A percentile compares a stretch with the other conserved stretches of the same genome.
Conservation (phyloP, 345 rosid genomes). For the Eucalyptus sp. region DNA sequence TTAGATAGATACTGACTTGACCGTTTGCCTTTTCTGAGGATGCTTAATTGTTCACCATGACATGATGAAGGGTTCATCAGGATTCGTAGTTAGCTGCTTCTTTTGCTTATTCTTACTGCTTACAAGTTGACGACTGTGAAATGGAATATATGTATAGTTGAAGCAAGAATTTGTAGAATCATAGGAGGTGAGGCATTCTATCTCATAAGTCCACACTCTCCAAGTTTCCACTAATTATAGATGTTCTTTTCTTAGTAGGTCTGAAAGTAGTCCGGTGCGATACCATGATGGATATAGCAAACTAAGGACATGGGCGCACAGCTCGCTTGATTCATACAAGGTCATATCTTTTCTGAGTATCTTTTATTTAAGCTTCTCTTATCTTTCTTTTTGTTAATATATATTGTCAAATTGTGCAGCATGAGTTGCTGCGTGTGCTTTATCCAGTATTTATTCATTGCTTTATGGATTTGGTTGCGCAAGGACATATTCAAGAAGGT, state of each 20-base stretch:
- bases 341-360: slow-evolving; percentile 7
- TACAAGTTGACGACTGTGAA: neutral
- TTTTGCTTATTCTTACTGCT: neutral
- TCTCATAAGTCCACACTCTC: neutral
- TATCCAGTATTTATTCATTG: slow-evolving; percentile 93
- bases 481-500: slow-evolving; percentile 83
- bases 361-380: neutral
- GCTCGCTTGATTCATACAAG: slow-evolving; percentile 85
- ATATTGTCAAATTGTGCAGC: slow-evolving; percentile 37
- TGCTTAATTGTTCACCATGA: neutral
- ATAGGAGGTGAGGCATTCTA: neutral
- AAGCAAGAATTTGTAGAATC: neutral
- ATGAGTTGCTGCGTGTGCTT: slow-evolving; percentile 89
- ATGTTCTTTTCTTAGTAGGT: slow-evolving; percentile 13
- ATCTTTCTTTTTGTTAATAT: neutral
- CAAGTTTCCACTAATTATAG: neutral
- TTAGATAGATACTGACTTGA: neutral
- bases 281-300: slow-evolving; percentile 73
- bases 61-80: neutral
- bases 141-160: neutral
- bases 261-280: slow-evolving; percentile 49
- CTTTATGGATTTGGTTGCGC: slow-evolving; percentile 85
- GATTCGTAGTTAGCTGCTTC: neutral
- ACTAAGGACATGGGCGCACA: slow-evolving; percentile 75
- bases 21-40: neutral